phyloP scores from a whole-genome alignment of 495 filamentous ascomycete species.

The Cryomyces minteri region DNA sequence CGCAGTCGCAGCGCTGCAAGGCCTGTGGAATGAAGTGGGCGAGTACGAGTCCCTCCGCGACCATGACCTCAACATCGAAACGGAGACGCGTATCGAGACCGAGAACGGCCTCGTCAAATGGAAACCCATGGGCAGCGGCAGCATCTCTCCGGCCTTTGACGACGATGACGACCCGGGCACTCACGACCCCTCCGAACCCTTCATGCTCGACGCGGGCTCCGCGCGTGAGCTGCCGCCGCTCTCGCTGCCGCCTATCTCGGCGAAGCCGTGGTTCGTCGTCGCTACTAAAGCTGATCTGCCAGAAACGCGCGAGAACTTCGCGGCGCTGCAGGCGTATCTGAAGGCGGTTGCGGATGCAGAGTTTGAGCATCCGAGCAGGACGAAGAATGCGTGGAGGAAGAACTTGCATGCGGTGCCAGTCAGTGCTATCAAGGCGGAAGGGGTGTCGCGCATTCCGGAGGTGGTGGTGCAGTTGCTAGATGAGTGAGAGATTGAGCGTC shows the following conservation, averaged over 20 bases:
- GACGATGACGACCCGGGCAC: neutral
- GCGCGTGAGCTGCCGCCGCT: slow-evolving; percentile 11
- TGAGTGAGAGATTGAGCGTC: neutral
- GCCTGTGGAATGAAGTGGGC: slow-evolving; percentile 75
- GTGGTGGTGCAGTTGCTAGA: slow-evolving; percentile 61
- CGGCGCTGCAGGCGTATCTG: slow-evolving; percentile 46
- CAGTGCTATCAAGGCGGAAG: slow-evolving; percentile 72
- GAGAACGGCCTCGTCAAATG: slow-evolving; percentile 3
- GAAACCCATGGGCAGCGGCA: neutral
- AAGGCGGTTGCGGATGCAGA: slow-evolving; percentile 35
- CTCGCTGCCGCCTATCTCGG: slow-evolving; percentile 44
- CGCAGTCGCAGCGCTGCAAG: slow-evolving; percentile 56
- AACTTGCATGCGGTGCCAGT: slow-evolving; percentile 58
- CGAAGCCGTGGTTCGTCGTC: slow-evolving; percentile 93
- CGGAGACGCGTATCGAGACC: slow-evolving; percentile 22
- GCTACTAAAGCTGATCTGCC: slow-evolving; percentile 86
- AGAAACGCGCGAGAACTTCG: slow-evolving; percentile 61
- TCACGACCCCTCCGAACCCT: neutral
- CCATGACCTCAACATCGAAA: slow-evolving; percentile 29
- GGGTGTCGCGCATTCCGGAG: slow-evolving; percentile 58
- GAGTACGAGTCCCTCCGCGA: slow-evolving; percentile 63
- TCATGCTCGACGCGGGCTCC: slow-evolving; percentile 1
- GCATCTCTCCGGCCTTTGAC: neutral
- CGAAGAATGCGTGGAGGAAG: slow-evolving; percentile 46
- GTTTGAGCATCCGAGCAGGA: slow-evolving; percentile 50